Base-by-base conservation (phyloP, 176 grass and related monocot species). In the Poa pratensis region DNA sequence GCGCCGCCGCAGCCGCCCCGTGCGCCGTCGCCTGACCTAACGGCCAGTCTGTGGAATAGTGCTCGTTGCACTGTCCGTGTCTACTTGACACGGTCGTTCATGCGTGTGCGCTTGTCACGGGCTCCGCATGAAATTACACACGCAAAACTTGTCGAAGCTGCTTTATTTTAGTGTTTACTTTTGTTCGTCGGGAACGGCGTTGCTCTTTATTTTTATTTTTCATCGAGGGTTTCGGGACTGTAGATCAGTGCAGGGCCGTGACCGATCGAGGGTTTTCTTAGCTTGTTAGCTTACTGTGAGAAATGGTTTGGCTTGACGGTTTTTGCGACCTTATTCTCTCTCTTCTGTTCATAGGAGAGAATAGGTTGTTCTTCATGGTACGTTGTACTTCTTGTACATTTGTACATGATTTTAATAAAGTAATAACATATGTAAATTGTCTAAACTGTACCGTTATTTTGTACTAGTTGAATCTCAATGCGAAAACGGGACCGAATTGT, bases 111-210 rank as follows among this genome's bases (percentile, higher is more conserved):
- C 73, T 27, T 12, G 78, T 89, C 87, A 89, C 68, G 82, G 82
- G 58, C 24, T 37, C 37, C 27, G 4, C 82, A 80, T 80, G 76
- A 89, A 89, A 89, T 68, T 39, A 80, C 82, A 66, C 30, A 63
- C 39, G 69, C 57, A 74, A 40, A 84, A 84, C 55, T 60, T 50
- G 87, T 89, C 87, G 82, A 89, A 81, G 59, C 37, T 85, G 24
- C 39, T 85, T 76, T 71, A 69, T 28, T 28, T 24, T 80, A 55
- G 75, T 57, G 9, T 74, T 45, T 51, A 7, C 52, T 27, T 27
- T 80, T 34, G 13, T 74, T 46, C 13, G 13, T 55, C 32, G 35
- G 6, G 73, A 3, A 74, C 24, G 24, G 18, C 16, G 52, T 26
- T 20, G 24, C 53, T 46, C 23, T 48, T 51, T 67, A 18, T n/a